Base-by-base conservation (phyloP, 768 basidiomycete species). In the Trametes cinnabarina region DNA sequence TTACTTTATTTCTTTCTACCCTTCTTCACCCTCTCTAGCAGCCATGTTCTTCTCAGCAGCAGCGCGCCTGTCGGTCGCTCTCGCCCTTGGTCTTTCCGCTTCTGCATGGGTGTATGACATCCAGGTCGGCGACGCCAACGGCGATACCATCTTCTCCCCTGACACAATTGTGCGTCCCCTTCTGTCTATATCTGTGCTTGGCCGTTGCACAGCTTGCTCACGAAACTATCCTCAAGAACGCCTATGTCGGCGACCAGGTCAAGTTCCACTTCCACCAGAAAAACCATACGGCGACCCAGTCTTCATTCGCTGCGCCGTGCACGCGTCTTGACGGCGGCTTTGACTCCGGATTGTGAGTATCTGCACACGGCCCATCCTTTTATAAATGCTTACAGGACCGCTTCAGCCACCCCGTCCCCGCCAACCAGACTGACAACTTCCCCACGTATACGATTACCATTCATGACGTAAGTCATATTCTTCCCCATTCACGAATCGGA, bases 221-320 rank as follows among this genome's bases (percentile, higher is more conserved):
- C 41, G 2, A 6, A 10, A 41, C 12, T 22, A 34, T 15, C 23
- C 30, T 4, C 2, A 64, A 19, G 63, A 82, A 81, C 55, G 83
- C 82, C 19, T 64, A 73, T 40, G 66, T 73, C 55, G 83, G 83
- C 50, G 84, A 86, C 68, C 80, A 81, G 68, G 82, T 86, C 47
- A 75, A 81, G 57, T 86, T 84, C 74, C 78, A 80, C 58, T 86
- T 85, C 73, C 71, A 79, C 57, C 78, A 80, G 40, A 83, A 73
- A 64, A 84, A 84, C 70, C 70, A 73, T 63, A 68, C 72, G 4
- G 72, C 66, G 17, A 70, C 70, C 28, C 72, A 72, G 63, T 71
- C 69, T 2, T 71, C 71, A 11, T 73, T 76, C 51, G 67, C 68
- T 1, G 58, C 64, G 61, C 85, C 85, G n/a, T 87, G 84, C 68